Evolutionary conservation across 306 rosid species (phyloP), one percentile per base, ranked within the genome.

Genomic region (Begonia fuchsioides): DNA sequence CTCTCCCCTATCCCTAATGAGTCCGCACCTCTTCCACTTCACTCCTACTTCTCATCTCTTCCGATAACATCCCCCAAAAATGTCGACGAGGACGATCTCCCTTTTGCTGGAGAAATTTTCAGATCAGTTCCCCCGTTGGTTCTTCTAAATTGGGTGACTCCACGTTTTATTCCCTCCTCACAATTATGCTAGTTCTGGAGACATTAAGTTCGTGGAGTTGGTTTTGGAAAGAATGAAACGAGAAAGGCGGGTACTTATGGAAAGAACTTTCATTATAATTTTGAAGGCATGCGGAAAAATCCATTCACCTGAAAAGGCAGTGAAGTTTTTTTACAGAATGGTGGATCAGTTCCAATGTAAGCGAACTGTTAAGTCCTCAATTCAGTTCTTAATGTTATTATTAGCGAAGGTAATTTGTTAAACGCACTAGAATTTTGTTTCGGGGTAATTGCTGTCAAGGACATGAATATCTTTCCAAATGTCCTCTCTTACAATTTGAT

Each of bases 251-350:
- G 68, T 69, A 44, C 74, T 84, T 14, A 13, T 62, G 0, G 97
- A 84, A 15, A 76, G 60, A 39, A 68, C 32, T 61, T 90, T 84
- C 64, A 71, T 90, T 55, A 19, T 69, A n/a, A 61, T 84, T 26
- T 84, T 90, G 50, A 84, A 60, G 54, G 97, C 97, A 64, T 90
- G 67, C 61, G 95, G 92, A 49, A 79, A 79, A 79, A 90, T 87
- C 1, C 92, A 76, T 76, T 74, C 79, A 3, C 84, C 85, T 19
- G 66, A 70, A 43, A 67, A 84, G 61, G 93, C 97, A 40, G 70
- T 79, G 32, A 65, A 75, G 39, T 71, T 90, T 69, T 90, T 84
- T 59, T 58, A 74, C 20, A 84, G 79, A 72, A 90, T 90, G 97
- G 58, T 43, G 47, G 47, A n/a, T 58, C 87, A 84, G 32, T 84